phyloP scores from a whole-genome alignment of 306 rosid species.

The Sechiopsis laciniata region DNA sequence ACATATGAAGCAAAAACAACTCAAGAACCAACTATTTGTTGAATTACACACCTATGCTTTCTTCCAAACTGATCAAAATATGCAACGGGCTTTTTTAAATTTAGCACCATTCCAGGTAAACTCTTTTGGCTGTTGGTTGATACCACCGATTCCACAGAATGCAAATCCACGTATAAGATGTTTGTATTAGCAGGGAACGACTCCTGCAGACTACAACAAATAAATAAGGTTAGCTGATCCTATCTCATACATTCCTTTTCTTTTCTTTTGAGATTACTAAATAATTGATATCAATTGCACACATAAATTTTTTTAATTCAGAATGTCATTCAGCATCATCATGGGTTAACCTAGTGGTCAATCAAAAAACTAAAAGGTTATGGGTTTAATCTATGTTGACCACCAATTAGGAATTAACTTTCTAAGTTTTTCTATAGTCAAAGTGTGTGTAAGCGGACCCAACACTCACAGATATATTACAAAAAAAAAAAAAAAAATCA shows the following conservation, averaged over 20 bases:
- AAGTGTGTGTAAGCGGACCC: too few relatives aligned
- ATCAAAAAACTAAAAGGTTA: too few relatives aligned
- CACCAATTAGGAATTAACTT: too few relatives aligned
- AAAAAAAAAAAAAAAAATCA: too few relatives aligned
- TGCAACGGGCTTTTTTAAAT: slow-evolving; percentile 57
- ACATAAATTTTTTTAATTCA: neutral
- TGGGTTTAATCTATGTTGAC: too few relatives aligned
- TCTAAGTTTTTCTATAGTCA: too few relatives aligned
- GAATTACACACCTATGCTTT: slow-evolving; percentile 43
- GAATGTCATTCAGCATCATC: too few relatives aligned
- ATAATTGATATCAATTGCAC: slow-evolving; percentile 1
- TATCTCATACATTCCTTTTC: neutral
- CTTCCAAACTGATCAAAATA: slow-evolving; percentile 70
- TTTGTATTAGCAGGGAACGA: slow-evolving; percentile 93
- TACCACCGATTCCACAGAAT: slow-evolving; percentile 69
- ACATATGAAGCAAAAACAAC: neutral
- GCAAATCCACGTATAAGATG: slow-evolving; percentile 79
- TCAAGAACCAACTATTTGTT: neutral
- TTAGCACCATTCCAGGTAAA: slow-evolving; percentile 98
- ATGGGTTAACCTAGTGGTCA: too few relatives aligned
- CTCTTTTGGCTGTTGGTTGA: slow-evolving; percentile 58
- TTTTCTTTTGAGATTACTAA: neutral
- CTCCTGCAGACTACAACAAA: slow-evolving; percentile 68
- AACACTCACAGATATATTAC: too few relatives aligned
- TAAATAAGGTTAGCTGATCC: slow-evolving; percentile 36